Evolutionary conservation across 1,139 yeast species (phyloP), one percentile per base, ranked within the genome.

Genomic region (Zhuliangozyma parablackwelliae): DNA sequence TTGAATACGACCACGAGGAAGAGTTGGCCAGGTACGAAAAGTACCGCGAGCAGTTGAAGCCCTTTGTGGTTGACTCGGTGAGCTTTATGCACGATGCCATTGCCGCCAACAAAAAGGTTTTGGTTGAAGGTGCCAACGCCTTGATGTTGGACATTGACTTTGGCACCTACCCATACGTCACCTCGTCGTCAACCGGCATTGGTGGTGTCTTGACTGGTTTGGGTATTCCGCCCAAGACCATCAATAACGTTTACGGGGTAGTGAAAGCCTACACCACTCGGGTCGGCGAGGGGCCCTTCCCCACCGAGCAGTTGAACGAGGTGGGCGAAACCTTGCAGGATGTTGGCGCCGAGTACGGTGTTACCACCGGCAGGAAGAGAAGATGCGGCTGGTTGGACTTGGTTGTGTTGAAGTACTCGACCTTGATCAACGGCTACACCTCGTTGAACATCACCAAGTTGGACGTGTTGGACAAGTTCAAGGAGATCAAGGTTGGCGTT

Each of bases 271-370:
- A 92, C 65, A 94, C 98, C 34, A 92, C 98, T 30, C 82, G 99
- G 66, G 99, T 92, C 41, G 99, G 99, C 54, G 97, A 89, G 57
- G 99, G 99, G 46, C 98, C 99, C 28, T 92, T 92, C 85, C 97
- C 99, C 45, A 83, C 97, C 41, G 99, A 92, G 67, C 97, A 90
- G 63, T 76, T 90, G 60, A 89, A 92, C 61, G 80, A 70, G 30
- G 78, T 71, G 38, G 99, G 99, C 55, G 96, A 85, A 56, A 78
- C 80, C 47, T 74, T 92, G 56, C 98, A 94, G 65, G 67, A 72
- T 35, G 86, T 90, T 46, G 99, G 99, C 53, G 96, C 92, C 41
- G 97, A 92, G 66, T 88, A 61, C 57, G 99, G 99, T 64, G 99
- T 92, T 49, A 92, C 99, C 50, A 92, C 99, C 31, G 98, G 99